Evolutionary conservation across 176 grass and related monocot species (phyloP).

Genomic region (barley (Hordeum vulgare)): DNA sequence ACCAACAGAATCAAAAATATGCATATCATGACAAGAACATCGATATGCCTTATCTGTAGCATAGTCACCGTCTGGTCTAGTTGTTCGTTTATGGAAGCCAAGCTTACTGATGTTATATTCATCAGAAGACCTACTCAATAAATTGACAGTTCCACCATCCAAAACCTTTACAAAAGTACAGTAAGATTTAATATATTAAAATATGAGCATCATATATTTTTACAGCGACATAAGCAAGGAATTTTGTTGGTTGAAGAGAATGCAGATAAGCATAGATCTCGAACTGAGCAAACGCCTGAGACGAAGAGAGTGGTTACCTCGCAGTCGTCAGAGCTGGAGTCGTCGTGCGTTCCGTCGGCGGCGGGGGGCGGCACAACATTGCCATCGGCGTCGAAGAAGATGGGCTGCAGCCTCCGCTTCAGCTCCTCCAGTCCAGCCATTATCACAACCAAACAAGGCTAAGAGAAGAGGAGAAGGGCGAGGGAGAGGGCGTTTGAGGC

Average conservation of each 20-base stretch:
- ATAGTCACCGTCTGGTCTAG: conserved; percentile 36
- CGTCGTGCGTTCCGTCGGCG: background rate
- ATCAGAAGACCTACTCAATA: conserved; percentile 74
- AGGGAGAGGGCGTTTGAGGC: background rate
- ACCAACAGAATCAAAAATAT: conserved; percentile 87
- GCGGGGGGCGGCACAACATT: background rate
- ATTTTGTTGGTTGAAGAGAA: background rate
- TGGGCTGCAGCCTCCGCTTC: conserved; percentile 6
- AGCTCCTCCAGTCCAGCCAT: conserved; percentile 14
- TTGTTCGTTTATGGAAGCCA: conserved; percentile 57
- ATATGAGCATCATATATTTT: background rate
- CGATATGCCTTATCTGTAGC: conserved; percentile 70
- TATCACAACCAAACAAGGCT: background rate
- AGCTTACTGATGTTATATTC: conserved; percentile 94
- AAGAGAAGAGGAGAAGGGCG: too few relatives aligned
- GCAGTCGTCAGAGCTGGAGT: background rate
- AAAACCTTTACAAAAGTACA: conserved; percentile 54
- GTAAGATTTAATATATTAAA: background rate
- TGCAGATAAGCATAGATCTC: background rate
- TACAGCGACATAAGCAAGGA: background rate
- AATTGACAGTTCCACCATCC: conserved; percentile 85
- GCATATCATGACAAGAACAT: conserved; percentile 89
- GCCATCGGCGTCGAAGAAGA: conserved; percentile 4
- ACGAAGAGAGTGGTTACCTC: background rate
- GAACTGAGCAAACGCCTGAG: background rate